Conservation (phyloP, 192 early-diverging fungal species). For the Rhizophlyctis rosea region DNA sequence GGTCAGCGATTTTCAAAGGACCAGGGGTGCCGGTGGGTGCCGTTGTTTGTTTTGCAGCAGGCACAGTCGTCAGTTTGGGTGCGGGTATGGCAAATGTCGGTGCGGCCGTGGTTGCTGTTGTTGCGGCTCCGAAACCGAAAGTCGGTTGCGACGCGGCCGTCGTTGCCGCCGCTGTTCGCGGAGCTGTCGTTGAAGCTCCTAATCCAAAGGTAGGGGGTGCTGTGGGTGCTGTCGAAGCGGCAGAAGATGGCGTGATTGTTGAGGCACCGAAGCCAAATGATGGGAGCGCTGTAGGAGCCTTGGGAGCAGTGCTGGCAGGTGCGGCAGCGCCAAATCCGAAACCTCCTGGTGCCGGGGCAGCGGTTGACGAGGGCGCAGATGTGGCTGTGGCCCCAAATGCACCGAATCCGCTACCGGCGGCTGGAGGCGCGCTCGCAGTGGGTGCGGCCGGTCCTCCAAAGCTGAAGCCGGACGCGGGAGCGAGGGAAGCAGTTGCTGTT, state of each 20-base stretch:
- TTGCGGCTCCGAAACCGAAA: slow-evolving; percentile 3
- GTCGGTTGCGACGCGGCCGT: slow-evolving; percentile 21
- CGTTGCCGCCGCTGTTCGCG: slow-evolving; percentile 18
- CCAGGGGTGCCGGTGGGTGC: slow-evolving; percentile 29
- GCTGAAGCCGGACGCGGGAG: slow-evolving; percentile 20
- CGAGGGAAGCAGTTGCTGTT: slow-evolving; percentile 20
- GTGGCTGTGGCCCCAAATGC: slow-evolving; percentile 12
- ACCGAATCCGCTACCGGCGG: slow-evolving; percentile 6
- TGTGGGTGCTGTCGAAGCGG: not conserved
- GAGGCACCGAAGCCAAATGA: not conserved
- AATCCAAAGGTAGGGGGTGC: slow-evolving; percentile 2
- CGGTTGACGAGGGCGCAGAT: slow-evolving; percentile 12
- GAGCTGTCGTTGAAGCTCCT: slow-evolving; percentile 4
- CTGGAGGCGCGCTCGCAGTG: slow-evolving; percentile 1
- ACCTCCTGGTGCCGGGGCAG: slow-evolving; percentile 13
- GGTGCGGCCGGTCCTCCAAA: slow-evolving; percentile 22
- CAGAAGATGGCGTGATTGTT: not conserved
- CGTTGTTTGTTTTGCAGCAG: not conserved
- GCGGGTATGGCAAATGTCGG: slow-evolving; percentile 5
- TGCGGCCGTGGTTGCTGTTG: slow-evolving; percentile 7
- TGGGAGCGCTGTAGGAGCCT: not conserved
- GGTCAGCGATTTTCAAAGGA: slow-evolving; percentile 28
- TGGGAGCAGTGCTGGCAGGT: not conserved
- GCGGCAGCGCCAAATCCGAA: slow-evolving; percentile 21
- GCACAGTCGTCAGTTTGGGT: not conserved